Evolutionary conservation across 129 eudicot species (phyloP).

Genomic region (Flaveria sonorensis): DNA sequence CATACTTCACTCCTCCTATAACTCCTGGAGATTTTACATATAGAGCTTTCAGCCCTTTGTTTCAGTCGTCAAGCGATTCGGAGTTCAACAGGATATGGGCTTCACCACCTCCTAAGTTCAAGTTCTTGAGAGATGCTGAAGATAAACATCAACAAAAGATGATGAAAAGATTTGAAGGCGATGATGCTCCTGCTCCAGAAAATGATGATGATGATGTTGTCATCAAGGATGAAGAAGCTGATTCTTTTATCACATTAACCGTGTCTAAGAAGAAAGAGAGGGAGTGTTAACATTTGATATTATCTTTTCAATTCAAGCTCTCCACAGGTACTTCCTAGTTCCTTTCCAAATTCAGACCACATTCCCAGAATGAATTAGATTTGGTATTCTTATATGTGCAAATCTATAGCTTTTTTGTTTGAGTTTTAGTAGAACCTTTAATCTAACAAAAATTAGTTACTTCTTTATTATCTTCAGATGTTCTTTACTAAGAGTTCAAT

Average conservation of each 20-base stretch:
- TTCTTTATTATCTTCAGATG: conserved; percentile 19
- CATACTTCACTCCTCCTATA: conserved; percentile 65
- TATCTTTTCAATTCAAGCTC: neutral
- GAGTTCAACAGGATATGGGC: conserved; percentile 60
- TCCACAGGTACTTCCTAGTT: conserved; percentile 30
- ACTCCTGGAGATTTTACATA: conserved; percentile 51
- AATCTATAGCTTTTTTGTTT: conserved; percentile 21
- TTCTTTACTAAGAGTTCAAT: conserved; percentile 13
- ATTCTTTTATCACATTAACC: conserved; percentile 29
- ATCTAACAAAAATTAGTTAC: conserved; percentile 32
- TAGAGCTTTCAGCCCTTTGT: conserved; percentile 51
- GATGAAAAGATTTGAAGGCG: conserved; percentile 33
- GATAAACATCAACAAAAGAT: conserved; percentile 58
- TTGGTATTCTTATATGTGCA: conserved; percentile 33
- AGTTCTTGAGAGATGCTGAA: conserved; percentile 91
- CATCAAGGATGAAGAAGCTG: conserved; percentile 6
- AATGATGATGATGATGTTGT: conserved; percentile 10
- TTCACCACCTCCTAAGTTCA: conserved; percentile 77
- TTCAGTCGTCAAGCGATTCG: conserved; percentile 58
- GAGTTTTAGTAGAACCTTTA: conserved; percentile 28
- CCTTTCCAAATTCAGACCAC: neutral
- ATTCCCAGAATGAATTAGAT: conserved; percentile 12
- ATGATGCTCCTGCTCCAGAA: conserved; percentile 2
- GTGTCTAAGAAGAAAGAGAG: conserved; percentile 27
- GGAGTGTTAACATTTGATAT: conserved; percentile 18